Evolutionary conservation across 2,329 filamentous ascomycete genomes (phyloP), one percentile per base, ranked within the genome.

Genomic region (Paraconiothyrium sp.): DNA sequence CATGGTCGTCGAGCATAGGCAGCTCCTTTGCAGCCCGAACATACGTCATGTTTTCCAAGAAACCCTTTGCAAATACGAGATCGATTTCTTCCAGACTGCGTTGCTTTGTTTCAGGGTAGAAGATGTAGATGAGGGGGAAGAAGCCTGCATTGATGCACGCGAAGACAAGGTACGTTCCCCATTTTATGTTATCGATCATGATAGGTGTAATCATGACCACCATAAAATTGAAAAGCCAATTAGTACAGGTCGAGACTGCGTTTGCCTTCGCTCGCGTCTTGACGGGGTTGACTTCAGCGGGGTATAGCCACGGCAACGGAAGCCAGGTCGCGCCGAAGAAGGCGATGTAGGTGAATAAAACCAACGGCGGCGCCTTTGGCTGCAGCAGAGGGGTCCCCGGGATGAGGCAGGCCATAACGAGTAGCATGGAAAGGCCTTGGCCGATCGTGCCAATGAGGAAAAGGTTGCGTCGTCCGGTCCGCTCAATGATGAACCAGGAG

Each of bases 291-390:
- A 85, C 76, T 64, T 85, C 85, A 51, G 84, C 82, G 0, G 83
- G 73, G 64, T 77, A 88, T 75, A 78, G 66, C 88, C 87, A 91
- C 0, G 88, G 88, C 27, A 89, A 82, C 16, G 88, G 87, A 7
- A 90, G 74, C 84, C 87, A 89, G 0, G 86, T 88, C 0, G 88
- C 88, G 37, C 88, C 89, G 65, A 90, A 91, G 58, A 88, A 88
- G 4, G 88, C 87, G 69, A 91, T 91, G 77, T 90, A 91, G 2
- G 88, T 84, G 78, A 91, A 91, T 13, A 91, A 64, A 64, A 59
- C 88, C 89, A 2, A 90, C 88, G 10, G 84, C 82, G 1, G 83
- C 82, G 34, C 82, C 81, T 63, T 84, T 83, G 27, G 83, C 79
- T 49, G 80, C 73, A 9, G 58, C n/a, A n/a, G 67, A 2, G 70